Percentiles rank a stretch among this genome's conserved stretches.
Evolutionary conservation across 2,329 filamentous ascomycete genomes (phyloP).

Genomic region (Cryphonectria parasitica): DNA sequence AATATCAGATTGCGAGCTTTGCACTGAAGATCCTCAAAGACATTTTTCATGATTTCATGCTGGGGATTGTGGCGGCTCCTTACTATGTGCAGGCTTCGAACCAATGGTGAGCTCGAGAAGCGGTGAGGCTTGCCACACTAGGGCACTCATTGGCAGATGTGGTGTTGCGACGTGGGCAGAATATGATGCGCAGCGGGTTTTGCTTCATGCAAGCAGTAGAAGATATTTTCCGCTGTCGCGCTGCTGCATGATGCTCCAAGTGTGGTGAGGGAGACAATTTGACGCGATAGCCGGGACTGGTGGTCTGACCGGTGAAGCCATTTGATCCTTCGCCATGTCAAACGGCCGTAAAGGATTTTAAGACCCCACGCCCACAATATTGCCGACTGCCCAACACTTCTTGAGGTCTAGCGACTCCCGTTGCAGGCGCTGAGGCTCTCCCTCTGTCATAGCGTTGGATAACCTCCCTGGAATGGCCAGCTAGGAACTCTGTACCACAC

Average conservation of each 20-base stretch:
- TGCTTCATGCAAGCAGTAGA: slow-evolving; percentile 15
- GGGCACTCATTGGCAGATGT: slow-evolving; percentile 15
- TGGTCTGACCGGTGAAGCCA: not conserved
- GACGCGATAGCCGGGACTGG: slow-evolving; percentile 6
- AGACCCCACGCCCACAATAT: not conserved
- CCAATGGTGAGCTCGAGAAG: slow-evolving; percentile 16
- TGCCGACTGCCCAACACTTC: not conserved
- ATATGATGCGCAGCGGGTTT: slow-evolving; percentile 10
- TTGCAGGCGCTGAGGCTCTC: not conserved
- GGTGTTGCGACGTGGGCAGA: slow-evolving; percentile 16
- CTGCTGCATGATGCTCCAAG: not conserved
- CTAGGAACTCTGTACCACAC: not conserved
- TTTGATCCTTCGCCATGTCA: not conserved
- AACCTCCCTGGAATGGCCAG: not conserved
- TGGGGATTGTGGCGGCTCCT: slow-evolving; percentile 19
- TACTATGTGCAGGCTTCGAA: slow-evolving; percentile 3
- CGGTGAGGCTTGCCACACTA: slow-evolving; percentile 10
- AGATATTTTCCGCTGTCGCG: slow-evolving; percentile 5
- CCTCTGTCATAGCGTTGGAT: not conserved
- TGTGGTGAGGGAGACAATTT: not conserved
- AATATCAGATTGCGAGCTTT: not conserved
- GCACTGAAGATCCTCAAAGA: not conserved
- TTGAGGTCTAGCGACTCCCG: not conserved
- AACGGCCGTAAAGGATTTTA: not conserved
- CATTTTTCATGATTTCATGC: slow-evolving; percentile 2